phyloP scores from a whole-genome alignment of 805 yeast species.

The Candida coquimbonensis region DNA sequence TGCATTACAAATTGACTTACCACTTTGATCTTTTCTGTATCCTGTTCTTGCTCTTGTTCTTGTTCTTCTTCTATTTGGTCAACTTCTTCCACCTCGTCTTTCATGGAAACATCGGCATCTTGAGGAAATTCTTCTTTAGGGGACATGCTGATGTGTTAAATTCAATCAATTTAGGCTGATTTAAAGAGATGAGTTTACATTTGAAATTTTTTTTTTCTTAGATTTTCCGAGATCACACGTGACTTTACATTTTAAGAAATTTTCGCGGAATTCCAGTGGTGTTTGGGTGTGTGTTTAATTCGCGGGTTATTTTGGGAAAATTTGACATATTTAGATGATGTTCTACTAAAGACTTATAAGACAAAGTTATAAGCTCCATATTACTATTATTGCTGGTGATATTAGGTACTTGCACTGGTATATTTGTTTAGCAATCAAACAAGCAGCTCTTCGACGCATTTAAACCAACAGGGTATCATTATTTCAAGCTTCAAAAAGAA shows the following conservation, averaged over 20 bases:
- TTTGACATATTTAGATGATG: too few relatives aligned
- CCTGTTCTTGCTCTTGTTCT: constrained; percentile 8
- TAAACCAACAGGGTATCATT: too few relatives aligned
- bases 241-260: background rate
- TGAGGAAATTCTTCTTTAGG: constrained; percentile 15
- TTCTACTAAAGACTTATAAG: too few relatives aligned
- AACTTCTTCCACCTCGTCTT: constrained; percentile 17
- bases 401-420: too few relatives aligned
- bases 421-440: too few relatives aligned
- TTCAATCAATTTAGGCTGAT: too few relatives aligned
- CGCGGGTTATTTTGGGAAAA: too few relatives aligned
- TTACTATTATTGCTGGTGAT: too few relatives aligned
- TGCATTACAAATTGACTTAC: background rate
- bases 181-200: background rate
- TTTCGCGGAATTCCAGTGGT: background rate
- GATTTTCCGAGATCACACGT: background rate
- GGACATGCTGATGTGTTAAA: constrained; percentile 9
- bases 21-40: constrained; percentile 22
- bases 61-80: too few relatives aligned
- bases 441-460: too few relatives aligned
- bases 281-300: background rate
- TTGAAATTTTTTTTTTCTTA: constrained; percentile 5
- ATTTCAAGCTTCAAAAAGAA: too few relatives aligned
- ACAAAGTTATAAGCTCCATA: too few relatives aligned
- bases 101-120: constrained; percentile 23